Conservation (phyloP, 2,329 filamentous ascomycete species). For the Gaeumannomyces sp. region DNA sequence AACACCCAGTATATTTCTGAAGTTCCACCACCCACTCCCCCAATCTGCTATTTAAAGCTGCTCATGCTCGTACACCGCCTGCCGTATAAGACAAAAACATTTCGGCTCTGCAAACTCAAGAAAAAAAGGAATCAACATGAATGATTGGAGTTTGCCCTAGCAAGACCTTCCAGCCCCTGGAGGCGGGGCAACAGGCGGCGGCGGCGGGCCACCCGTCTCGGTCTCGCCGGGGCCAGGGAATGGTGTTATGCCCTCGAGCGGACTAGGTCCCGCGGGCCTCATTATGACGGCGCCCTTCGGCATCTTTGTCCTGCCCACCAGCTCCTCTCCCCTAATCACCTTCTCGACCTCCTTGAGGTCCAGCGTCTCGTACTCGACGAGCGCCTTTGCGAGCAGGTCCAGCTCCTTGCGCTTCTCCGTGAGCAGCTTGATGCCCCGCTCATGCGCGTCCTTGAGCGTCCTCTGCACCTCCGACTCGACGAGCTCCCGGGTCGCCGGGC, state of each 20-base stretch:
- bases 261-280: background rate
- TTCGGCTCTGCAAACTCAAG: background rate
- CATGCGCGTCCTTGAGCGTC: slow-evolving; percentile 73
- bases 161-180: background rate
- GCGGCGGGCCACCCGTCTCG: too few species aligned
- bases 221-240: background rate
- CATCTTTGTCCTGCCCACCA: slow-evolving; percentile 61
- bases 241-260: background rate
- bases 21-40: too few species aligned
- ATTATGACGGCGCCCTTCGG: slow-evolving; percentile 55
- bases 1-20: background rate
- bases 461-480: slow-evolving; percentile 87
- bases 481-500: slow-evolving; percentile 75
- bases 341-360: slow-evolving; percentile 84
- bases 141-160: background rate
- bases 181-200: background rate
- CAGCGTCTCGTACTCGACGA: slow-evolving; percentile 92
- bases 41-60: background rate
- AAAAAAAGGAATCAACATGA: background rate
- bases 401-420: slow-evolving; percentile 74
- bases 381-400: slow-evolving; percentile 78
- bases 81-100: background rate
- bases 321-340: slow-evolving; percentile 79
- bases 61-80: background rate
- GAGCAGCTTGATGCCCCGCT: slow-evolving; percentile 66